Percentiles rank a stretch among this genome's conserved stretches.
Conservation (phyloP, 768 basidiomycete genomes). For the Amanita pseudoporphyria region DNA sequence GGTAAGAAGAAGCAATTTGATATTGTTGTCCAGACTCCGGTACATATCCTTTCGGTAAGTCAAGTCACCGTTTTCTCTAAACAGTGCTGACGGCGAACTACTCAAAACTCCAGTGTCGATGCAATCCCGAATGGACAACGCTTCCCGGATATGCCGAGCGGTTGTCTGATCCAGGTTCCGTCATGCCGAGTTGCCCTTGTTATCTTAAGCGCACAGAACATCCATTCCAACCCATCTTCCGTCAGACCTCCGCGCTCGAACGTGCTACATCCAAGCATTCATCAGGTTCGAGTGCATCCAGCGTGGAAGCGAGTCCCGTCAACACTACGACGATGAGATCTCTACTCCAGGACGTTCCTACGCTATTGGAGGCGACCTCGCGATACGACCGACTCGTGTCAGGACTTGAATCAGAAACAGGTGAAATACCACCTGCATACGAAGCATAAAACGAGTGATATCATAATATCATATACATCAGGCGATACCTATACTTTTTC, state of each 20-base stretch:
- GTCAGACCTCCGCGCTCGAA: constrained; percentile 16
- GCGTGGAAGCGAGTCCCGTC: constrained; percentile 27
- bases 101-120: constrained; percentile 49
- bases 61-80: constrained; percentile 17
- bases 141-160: constrained; percentile 66
- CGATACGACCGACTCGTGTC: constrained; percentile 76
- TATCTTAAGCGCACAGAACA: constrained; percentile 14
- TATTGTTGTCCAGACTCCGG: constrained; percentile 76
- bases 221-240: constrained; percentile 7
- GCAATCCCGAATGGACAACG: constrained; percentile 69
- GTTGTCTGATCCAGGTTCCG: constrained; percentile 25
- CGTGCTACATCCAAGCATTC: constrained; percentile 24
- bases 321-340: constrained; percentile 21
- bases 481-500: background rate
- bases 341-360: constrained; percentile 20
- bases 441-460: constrained; percentile 1
- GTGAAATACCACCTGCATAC: constrained; percentile 84
- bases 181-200: constrained; percentile 39
- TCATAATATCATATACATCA: too few species aligned
- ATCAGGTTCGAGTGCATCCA: constrained; percentile 24
- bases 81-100: background rate
- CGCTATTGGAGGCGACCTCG: constrained; percentile 31
- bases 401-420: constrained; percentile 72
- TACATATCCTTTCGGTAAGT: constrained; percentile 81
- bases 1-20: constrained; percentile 80